phyloP scores from a whole-genome alignment of 768 basidiomycete species.

The Piloderma croceum region DNA sequence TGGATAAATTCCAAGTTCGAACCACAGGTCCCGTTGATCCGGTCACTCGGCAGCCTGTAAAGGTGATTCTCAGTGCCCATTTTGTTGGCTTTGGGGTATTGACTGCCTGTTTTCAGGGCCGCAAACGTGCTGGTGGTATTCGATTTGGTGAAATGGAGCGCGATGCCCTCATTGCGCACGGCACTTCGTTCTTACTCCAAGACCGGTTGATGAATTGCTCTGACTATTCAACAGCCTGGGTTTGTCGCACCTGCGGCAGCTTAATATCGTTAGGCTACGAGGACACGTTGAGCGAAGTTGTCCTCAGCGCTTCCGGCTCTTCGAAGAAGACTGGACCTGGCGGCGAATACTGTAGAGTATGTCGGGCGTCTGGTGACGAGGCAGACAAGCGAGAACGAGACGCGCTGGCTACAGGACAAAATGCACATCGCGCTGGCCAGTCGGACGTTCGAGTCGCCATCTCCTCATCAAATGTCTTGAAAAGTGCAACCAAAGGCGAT shows the following conservation, averaged over 20 bases:
- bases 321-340: conserved; percentile 63
- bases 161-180: conserved; percentile 96
- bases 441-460: conserved; percentile 62
- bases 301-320: conserved; percentile 42
- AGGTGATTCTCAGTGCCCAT: conserved; percentile 46
- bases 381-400: conserved; percentile 58
- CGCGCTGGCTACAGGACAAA: conserved; percentile 52
- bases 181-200: conserved; percentile 96
- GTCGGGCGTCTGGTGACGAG: conserved; percentile 65
- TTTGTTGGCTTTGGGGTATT: conserved; percentile 5
- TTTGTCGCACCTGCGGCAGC: conserved; percentile 93
- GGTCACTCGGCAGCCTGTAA: conserved; percentile 93
- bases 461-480: conserved; percentile 61
- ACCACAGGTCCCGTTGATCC: conserved; percentile 97
- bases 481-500: conserved; percentile 55
- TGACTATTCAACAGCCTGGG: conserved; percentile 99
- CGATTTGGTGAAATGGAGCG: conserved; percentile 99
- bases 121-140: conserved; percentile 97
- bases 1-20: conserved; percentile 99
- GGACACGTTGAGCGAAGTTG: conserved; percentile 68
- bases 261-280: conserved; percentile 96
- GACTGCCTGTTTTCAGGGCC: conserved; percentile 51
- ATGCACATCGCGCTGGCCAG: conserved; percentile 33
- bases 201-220: conserved; percentile 99
- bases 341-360: conserved; percentile 95